Percentiles rank a stretch among this genome's conserved stretches.
These are phyloP conservation scores for Exophiala spinifera DNA, from an alignment of 2,329 filamentous ascomycete species.

Conservation along the genomic window DNA sequence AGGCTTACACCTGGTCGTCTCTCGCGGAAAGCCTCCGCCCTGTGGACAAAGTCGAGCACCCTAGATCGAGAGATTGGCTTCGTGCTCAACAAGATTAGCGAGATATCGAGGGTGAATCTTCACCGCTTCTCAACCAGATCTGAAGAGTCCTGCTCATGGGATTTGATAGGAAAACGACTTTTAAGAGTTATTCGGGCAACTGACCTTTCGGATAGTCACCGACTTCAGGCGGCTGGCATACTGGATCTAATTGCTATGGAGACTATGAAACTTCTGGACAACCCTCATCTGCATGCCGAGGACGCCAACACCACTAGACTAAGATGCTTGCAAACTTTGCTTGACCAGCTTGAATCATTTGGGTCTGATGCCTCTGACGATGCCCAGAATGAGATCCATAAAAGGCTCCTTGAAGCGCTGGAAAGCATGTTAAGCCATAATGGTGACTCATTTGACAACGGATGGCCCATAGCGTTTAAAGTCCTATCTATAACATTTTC, in stretches of 20 bases:
- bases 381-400: slow-evolving; percentile 57
- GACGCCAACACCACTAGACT: slow-evolving; percentile 19
- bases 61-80: slow-evolving; percentile 46
- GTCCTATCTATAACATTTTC: slow-evolving; percentile 77
- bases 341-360: slow-evolving; percentile 20
- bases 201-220: slow-evolving; percentile 39
- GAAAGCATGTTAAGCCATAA: slow-evolving; percentile 82
- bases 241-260: slow-evolving; percentile 47
- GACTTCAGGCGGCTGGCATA: slow-evolving; percentile 59
- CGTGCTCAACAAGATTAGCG: slow-evolving; percentile 69
- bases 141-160: slow-evolving; percentile 72
- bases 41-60: slow-evolving; percentile 40
- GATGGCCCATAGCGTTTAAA: slow-evolving; percentile 82
- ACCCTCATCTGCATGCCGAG: slow-evolving; percentile 31
- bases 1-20: slow-evolving; percentile 32
- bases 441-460: slow-evolving; percentile 62
- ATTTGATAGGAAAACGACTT: slow-evolving; percentile 57
- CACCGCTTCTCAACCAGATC: slow-evolving; percentile 67
- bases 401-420: slow-evolving; percentile 72
- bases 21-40: slow-evolving; percentile 41
- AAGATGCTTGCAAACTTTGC: slow-evolving; percentile 20
- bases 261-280: slow-evolving; percentile 41
- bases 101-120: slow-evolving; percentile 71
- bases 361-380: slow-evolving; percentile 1
- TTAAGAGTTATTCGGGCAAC: slow-evolving; percentile 44